Percentiles rank a stretch among this genome's conserved stretches.
These are phyloP conservation scores for Lactarius sp. DNA, from an alignment of 768 basidiomycete genomes.

Conservation along the genomic window DNA sequence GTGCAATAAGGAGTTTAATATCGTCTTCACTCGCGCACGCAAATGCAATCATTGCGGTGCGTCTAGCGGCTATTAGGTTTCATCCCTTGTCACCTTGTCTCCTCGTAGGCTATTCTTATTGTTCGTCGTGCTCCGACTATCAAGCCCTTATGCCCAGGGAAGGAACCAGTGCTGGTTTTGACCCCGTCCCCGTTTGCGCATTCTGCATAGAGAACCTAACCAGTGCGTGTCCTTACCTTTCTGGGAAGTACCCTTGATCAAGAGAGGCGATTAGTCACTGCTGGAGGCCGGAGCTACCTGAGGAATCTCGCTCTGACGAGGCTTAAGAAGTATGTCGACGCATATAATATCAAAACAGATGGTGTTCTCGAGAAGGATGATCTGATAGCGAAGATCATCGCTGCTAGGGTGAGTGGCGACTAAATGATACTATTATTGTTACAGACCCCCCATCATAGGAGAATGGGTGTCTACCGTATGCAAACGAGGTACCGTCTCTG, in stretches of 20 bases:
- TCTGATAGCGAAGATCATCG: constrained; percentile 59
- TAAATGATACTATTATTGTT: neutral
- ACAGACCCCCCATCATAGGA: constrained; percentile 35
- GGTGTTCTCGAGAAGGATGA: constrained; percentile 75
- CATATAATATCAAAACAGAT: constrained; percentile 60
- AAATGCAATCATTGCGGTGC: constrained; percentile 74
- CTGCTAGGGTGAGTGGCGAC: constrained; percentile 40
- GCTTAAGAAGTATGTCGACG: constrained; percentile 63
- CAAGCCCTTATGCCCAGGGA: constrained; percentile 72
- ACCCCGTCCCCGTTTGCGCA: constrained; percentile 59
- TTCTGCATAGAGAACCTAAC: constrained; percentile 68
- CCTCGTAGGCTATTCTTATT: constrained; percentile 61
- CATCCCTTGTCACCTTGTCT: constrained; percentile 11
- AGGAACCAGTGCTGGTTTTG: constrained; percentile 53
- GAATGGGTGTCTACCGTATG: constrained; percentile 57
- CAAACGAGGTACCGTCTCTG: constrained; percentile 47
- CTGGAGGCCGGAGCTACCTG: constrained; percentile 54
- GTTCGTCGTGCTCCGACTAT: constrained; percentile 68
- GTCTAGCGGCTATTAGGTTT: neutral
- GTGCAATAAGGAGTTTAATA: constrained; percentile 68
- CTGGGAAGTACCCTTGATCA: constrained; percentile 6
- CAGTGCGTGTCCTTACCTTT: constrained; percentile 38
- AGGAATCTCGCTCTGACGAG: constrained; percentile 52
- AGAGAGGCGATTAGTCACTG: constrained; percentile 50
- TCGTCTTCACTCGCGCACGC: constrained; percentile 58